Base-by-base conservation (phyloP, 1,284 basidiomycete species). In the Pyrrhoderma noxium region DNA sequence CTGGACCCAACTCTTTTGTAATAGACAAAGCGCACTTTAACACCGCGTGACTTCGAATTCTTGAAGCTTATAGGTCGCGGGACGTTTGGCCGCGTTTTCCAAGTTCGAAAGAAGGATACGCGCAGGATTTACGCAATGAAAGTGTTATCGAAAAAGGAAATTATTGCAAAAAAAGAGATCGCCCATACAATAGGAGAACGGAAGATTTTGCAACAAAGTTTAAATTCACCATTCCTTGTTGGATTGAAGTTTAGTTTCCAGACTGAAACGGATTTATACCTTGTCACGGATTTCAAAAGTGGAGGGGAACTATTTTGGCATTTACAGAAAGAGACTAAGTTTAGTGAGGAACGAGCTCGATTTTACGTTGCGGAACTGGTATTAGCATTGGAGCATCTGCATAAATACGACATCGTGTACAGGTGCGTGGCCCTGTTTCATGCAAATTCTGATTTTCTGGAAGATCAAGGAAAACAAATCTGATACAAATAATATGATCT, bases 41-140 rank as follows among this genome's bases (percentile, higher is more conserved):
- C 82, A 22, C 92, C 92, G 37, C 81, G 86, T 64, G 95, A 99
- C 67, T 99, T 99, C 64, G 96, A 99, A 63, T 97, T 98, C 71
- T 82, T 99, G 65, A 97, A 97, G 69, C 86, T 99, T 59, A 99
- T 99, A 69, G 96, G 96, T 44, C 85, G 93, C 48, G 96, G 96
- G 3, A 99, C 96, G 0, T 99, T 99, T 66, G 96, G 96, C n/a
- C 88, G 91, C 47, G 95, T 99, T 19, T 99, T 98, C 76, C 96
- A 99, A 69, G 95, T 99, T 37, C 89, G 95, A 56, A 99, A 99
- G 72, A 85, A 79, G 66, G 95, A 99, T 72, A 99, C 96, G 41
- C 89, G 92, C 67, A 89, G 96, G 47, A 99, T 99, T 72, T 99
- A 98, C 71, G 96, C 96, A 50, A 99, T 99, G 95, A 99, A 99